These are phyloP conservation scores for Intubia oerlemansii DNA, from an alignment of 2,329 filamentous ascomycete genomes.

Conservation along the genomic window DNA sequence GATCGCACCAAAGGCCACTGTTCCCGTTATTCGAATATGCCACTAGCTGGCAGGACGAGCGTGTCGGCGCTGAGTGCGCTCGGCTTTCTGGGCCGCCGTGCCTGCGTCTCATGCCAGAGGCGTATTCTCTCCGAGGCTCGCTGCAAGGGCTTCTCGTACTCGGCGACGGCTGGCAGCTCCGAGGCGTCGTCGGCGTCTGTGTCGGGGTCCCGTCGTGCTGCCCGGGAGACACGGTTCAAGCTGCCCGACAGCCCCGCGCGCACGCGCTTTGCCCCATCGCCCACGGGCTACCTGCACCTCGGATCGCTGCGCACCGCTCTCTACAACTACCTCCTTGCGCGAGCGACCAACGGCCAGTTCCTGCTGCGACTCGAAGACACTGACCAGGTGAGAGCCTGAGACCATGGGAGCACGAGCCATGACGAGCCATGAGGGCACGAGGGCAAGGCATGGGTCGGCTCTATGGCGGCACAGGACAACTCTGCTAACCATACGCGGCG, in stretches of 20 bases:
- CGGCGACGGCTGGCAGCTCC: no score
- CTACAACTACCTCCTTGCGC: constrained; percentile 89
- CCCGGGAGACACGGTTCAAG: neutral
- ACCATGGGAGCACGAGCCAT: neutral
- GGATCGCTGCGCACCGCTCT: constrained; percentile 81
- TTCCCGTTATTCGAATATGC: no score
- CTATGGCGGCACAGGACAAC: no score
- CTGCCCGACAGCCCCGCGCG: constrained; percentile 36
- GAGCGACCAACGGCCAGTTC: constrained; percentile 74
- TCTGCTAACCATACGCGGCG: constrained; percentile 1
- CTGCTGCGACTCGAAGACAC: constrained; percentile 86
- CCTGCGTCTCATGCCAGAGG: constrained; percentile 1
- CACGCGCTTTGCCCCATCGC: constrained; percentile 86
- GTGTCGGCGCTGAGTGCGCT: neutral
- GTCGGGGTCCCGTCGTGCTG: no score
- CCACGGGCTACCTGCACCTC: constrained; percentile 81
- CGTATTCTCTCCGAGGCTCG: neutral
- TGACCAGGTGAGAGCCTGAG: constrained; percentile 43
- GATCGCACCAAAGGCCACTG: no score
- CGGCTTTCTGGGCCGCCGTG: constrained; percentile 1
- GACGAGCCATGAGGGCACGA: neutral
- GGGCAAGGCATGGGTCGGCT: no score
- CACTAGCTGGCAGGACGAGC: no score
- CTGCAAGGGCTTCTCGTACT: neutral
- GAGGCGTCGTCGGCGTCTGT: no score